Evolutionary conservation across 1,284 basidiomycete genomes (phyloP), one percentile per base, ranked within the genome.

Genomic region (Apiotrichum gracile): DNA sequence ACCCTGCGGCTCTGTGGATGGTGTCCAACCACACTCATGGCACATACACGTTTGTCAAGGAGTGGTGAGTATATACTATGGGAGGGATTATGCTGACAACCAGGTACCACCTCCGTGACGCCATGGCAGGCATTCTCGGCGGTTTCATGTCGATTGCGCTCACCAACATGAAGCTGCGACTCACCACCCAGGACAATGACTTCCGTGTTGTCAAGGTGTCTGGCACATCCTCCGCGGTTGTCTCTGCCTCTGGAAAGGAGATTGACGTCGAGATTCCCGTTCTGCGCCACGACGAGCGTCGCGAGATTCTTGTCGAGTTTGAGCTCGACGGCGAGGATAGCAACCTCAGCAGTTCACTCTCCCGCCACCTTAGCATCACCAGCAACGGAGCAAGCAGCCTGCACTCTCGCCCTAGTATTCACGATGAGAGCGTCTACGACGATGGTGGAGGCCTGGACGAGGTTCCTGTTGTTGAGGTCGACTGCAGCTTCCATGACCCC

Each of bases 1-100:
- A 98, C 72, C 93, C 94, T 7, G 89, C 90, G 4, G 93, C 91
- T n/a, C 82, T 98, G 17, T 98, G 94, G 94, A 84, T 97, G 41
- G 91, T 98, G 79, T 96, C 92, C 13, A 97, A 97, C 75, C 91
- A 97, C 71, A 97, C 94, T 0, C 83, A 84, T 54, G 94, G 93
- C 37, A 92, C 89, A n/a, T 97, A 97, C 77, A 97, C 92, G 7
- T 97, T 93, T 66, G 90, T 96, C 52, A 87, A 87, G 72, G 92
- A 96, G 69, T 94, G 91, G 88, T 45, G 43, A 21, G 43, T 43
- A 19, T n/a, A n/a, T 14, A n/a, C 12, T 25, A 5, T 19, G 27
- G 2, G 9, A 13, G 3, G 19, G 19, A 29, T 19, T 5, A 16
- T 14, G 21, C 43, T 45, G 19, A 45, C 19, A 22, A 10, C 19